A percentile compares a stretch with the other conserved stretches of the same genome.
Conservation (phyloP, 139 green algal genomes). For the Auxenochlorella pyrenoidosa region DNA sequence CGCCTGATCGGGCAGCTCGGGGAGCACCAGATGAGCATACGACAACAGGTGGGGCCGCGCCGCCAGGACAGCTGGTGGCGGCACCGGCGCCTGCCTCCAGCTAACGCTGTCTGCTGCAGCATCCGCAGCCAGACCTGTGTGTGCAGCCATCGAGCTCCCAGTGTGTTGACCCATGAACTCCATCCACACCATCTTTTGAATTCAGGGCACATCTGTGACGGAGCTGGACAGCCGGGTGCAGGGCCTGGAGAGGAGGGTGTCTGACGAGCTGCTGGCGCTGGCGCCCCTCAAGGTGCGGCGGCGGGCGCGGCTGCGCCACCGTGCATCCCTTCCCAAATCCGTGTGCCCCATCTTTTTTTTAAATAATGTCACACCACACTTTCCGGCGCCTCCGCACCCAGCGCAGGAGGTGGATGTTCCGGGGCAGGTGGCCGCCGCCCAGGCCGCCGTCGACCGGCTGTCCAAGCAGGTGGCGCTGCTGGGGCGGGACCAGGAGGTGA, state of each 20-base stretch:
- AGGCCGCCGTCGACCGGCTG: constrained; percentile 31
- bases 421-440: constrained; percentile 12
- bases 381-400: background rate
- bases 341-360: too few relatives aligned
- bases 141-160: background rate
- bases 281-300: constrained; percentile 17
- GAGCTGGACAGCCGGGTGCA: constrained; percentile 38
- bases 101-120: background rate
- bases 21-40: constrained; percentile 35
- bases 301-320: background rate
- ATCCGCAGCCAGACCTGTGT: background rate
- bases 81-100: background rate
- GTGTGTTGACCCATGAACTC: background rate
- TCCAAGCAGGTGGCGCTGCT: constrained; percentile 28
- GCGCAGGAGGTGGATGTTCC: constrained; percentile 44
- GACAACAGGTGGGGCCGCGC: constrained; percentile 29
- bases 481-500: constrained; percentile 37
- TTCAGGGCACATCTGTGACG: constrained; percentile 41
- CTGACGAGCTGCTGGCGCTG: constrained; percentile 32
- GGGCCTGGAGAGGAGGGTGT: constrained; percentile 19
- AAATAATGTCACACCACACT: too few relatives aligned
- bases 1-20: constrained; percentile 37
- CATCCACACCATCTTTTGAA: background rate
- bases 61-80: background rate
- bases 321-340: too few relatives aligned